Evolutionary conservation across 1,284 basidiomycete species (phyloP).

Genomic region (Papiliotrema flavescens): DNA sequence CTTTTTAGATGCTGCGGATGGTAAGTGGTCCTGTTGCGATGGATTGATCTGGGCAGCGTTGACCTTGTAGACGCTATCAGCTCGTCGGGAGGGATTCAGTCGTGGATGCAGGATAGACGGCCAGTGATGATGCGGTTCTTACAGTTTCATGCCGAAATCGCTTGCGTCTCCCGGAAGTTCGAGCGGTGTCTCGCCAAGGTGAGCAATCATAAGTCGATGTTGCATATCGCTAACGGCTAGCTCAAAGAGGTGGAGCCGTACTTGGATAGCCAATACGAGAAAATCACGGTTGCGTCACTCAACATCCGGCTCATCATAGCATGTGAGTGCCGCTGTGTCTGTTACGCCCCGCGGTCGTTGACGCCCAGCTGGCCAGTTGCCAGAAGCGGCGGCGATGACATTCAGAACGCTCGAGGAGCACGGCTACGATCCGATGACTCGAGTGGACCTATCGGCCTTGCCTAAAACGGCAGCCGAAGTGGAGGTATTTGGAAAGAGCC

Average conservation of each 20-base stretch:
- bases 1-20: slow-evolving; percentile 17
- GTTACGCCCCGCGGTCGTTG: neutral
- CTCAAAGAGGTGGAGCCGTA: slow-evolving; percentile 14
- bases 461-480: slow-evolving; percentile 19
- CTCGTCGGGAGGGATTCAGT: slow-evolving; percentile 13
- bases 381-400: slow-evolving; percentile 13
- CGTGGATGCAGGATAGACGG: slow-evolving; percentile 15
- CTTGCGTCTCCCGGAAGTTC: slow-evolving; percentile 21
- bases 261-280: slow-evolving; percentile 16
- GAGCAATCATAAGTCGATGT: no score
- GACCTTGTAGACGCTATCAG: slow-evolving; percentile 15
- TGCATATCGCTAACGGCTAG: slow-evolving; percentile 8
- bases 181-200: slow-evolving; percentile 19
- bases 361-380: slow-evolving; percentile 5
- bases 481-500: slow-evolving; percentile 4
- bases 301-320: slow-evolving; percentile 23
- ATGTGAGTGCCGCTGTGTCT: slow-evolving; percentile 1
- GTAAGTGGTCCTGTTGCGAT: slow-evolving; percentile 2
- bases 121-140: slow-evolving; percentile 17
- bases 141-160: slow-evolving; percentile 16
- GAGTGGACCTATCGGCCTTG: slow-evolving; percentile 7
- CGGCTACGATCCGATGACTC: slow-evolving; percentile 19
- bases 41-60: neutral
- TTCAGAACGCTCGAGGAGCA: slow-evolving; percentile 16
- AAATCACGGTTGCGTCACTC: slow-evolving; percentile 18